Conservation (phyloP, 805 yeast genomes). For the Candida cerambycidarum region DNA sequence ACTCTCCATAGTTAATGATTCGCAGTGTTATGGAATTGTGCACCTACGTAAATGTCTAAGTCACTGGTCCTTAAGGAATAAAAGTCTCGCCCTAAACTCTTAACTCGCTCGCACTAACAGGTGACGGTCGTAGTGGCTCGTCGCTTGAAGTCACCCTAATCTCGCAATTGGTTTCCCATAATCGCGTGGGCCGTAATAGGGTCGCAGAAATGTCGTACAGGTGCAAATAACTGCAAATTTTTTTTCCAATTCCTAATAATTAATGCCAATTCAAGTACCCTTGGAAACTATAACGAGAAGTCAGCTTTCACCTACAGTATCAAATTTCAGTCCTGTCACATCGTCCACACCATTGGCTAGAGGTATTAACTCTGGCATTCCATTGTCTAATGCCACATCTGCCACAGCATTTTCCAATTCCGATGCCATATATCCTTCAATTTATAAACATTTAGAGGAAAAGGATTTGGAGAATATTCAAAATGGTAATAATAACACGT, state of each 20-base stretch:
- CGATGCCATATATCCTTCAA: background rate
- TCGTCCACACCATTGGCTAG: background rate
- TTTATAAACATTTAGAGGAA: background rate
- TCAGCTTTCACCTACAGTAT: background rate
- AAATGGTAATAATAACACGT: background rate
- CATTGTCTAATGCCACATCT: constrained; percentile 3
- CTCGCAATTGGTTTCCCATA: background rate
- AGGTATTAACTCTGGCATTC: background rate
- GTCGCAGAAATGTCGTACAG: constrained; percentile 3
- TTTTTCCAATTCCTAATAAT: constrained; percentile 1
- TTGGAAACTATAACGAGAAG: background rate
- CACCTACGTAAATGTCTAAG: too few relatives aligned
- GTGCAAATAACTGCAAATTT: background rate
- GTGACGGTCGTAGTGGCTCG: too few relatives aligned
- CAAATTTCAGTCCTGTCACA: background rate
- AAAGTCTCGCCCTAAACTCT: too few relatives aligned
- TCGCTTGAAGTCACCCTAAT: background rate
- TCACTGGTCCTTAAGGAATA: too few relatives aligned
- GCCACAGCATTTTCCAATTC: background rate
- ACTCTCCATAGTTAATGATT: constrained; percentile 1
- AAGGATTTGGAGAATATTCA: background rate
- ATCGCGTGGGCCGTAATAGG: constrained; percentile 1
- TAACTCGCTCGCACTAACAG: too few relatives aligned
- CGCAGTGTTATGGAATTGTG: too few relatives aligned
- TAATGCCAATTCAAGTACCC: background rate